phyloP scores from a whole-genome alignment of 257 asterid species.

The Cordia subcordata region DNA sequence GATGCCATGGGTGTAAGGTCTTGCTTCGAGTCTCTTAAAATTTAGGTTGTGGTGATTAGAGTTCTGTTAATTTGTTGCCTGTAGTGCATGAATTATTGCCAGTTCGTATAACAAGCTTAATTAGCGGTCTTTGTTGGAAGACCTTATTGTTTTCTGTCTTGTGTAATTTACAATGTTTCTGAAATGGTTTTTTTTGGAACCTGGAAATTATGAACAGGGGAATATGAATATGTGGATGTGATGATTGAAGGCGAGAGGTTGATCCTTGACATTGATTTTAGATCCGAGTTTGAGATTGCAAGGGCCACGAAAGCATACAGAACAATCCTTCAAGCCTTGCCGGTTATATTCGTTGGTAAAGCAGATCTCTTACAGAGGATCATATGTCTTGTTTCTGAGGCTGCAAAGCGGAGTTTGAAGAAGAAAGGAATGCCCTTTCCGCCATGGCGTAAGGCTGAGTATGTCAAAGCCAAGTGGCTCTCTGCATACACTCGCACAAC shows the following conservation, averaged over 20 bases:
- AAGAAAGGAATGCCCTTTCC: conserved; percentile 89
- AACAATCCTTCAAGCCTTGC: conserved; percentile 54
- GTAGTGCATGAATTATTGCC: no score
- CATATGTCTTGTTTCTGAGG: conserved; percentile 51
- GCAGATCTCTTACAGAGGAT: conserved; percentile 71
- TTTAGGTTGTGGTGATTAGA: no score
- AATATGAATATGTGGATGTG: conserved; percentile 77
- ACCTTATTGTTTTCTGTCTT: neutral
- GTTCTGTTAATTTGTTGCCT: no score
- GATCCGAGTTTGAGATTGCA: conserved; percentile 89
- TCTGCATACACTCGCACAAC: conserved; percentile 47
- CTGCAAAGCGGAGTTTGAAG: conserved; percentile 75
- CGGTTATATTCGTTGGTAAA: conserved; percentile 68
- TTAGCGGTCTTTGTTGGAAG: no score
- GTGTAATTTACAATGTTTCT: neutral
- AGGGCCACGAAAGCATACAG: conserved; percentile 73
- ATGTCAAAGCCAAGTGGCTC: conserved; percentile 83
- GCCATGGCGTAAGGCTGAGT: conserved; percentile 83
- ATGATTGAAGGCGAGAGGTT: conserved; percentile 46
- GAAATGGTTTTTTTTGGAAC: no score
- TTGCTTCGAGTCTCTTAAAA: no score
- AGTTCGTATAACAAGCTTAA: no score
- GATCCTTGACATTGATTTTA: conserved; percentile 74
- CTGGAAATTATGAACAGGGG: conserved; percentile 34
- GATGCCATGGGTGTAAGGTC: no score